Base-by-base conservation (phyloP, 345 rosid species). In the Raphanus sativus region DNA sequence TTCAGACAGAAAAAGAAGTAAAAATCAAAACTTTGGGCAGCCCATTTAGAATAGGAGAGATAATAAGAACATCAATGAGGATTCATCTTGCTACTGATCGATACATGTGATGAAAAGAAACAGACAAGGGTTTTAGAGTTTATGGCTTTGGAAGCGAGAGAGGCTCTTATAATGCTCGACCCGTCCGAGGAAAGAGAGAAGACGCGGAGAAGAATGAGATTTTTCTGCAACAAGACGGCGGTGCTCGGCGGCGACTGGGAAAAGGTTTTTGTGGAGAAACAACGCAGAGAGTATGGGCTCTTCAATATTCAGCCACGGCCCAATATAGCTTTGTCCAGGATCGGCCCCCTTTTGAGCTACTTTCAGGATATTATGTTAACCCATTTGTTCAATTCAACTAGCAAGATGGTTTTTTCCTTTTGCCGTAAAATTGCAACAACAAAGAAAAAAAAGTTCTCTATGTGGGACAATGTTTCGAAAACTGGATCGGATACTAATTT, bases 21-120 rank as follows among this genome's bases (percentile, higher is more conserved):
- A 52, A 75, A 38, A 64, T 56, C 71, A 56, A 16, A 36, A 69
- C 70, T 62, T 62, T 50, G 55, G 21, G 21, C 2, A 50, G 21
- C 55, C 8, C 55, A 50, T 50, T n/a, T 50, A 50, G 55, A 45
- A 12, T 4, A 45, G 52, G 15, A n/a, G 2, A 50, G 7, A n/a
- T 21, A 21, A 1, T n/a, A 50, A 1, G 16, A 52, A 5, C 3
- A 6, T 26, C 32, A 59, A 11, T 59, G 62, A 59, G 32, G 63
- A 26, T 11, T 26, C 15, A 58, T 59, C 8, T 59, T 25, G 24
- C 33, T 25, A 29, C 63, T 59, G 12, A 59, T 11, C 63, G 9
- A 11, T 59, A 58, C 30, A 58, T 24, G 32, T 11, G 16, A 26
- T 26, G 17, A 59, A 59, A 59, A 59, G 26, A 12, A 3, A 59